Percentiles rank a stretch among this genome's conserved stretches.
Evolutionary conservation across 2,329 filamentous ascomycete species (phyloP).

Genomic region (Raffaelea ambrosiae): DNA sequence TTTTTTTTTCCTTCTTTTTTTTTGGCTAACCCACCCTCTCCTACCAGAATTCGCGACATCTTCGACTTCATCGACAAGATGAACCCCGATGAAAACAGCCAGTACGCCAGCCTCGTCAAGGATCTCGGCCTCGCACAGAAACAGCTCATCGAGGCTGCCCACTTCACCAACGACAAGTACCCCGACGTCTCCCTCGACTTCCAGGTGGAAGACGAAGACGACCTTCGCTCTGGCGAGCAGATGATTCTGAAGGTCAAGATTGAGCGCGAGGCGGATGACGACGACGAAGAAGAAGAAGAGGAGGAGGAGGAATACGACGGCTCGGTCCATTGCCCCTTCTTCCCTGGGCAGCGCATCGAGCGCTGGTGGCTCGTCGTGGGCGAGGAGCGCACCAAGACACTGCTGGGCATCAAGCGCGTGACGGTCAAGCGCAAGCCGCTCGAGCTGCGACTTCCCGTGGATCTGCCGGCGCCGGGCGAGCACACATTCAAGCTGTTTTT

Average conservation of each 20-base stretch:
- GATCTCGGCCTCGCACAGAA: slow-evolving; percentile 69
- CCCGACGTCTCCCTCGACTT: slow-evolving; percentile 91
- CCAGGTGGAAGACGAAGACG: slow-evolving; percentile 71
- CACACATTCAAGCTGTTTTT: slow-evolving; percentile 86
- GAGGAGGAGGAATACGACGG: slow-evolving; percentile 60
- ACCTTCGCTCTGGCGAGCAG: slow-evolving; percentile 70
- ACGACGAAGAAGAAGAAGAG: slow-evolving; percentile 25
- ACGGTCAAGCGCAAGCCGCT: slow-evolving; percentile 67
- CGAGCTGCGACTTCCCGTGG: slow-evolving; percentile 77
- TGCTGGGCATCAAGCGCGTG: slow-evolving; percentile 90
- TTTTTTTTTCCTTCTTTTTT: neutral
- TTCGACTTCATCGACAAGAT: slow-evolving; percentile 99
- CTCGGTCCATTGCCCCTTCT: slow-evolving; percentile 91
- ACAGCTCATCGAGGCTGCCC: slow-evolving; percentile 81
- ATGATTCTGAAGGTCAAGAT: slow-evolving; percentile 78
- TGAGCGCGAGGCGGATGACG: slow-evolving; percentile 70
- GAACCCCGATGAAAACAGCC: slow-evolving; percentile 85
- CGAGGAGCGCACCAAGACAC: slow-evolving; percentile 77
- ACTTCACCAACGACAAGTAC: slow-evolving; percentile 94
- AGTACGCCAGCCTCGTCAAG: slow-evolving; percentile 71
- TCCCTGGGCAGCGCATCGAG: slow-evolving; percentile 84
- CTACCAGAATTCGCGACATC: slow-evolving; percentile 83
- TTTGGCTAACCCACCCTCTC: slow-evolving; percentile 27
- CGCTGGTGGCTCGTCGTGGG: slow-evolving; percentile 98
- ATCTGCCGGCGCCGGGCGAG: slow-evolving; percentile 73